These are phyloP conservation scores for Solanum stenotomum DNA, from an alignment of 257 asterid genomes.

Conservation along the genomic window DNA sequence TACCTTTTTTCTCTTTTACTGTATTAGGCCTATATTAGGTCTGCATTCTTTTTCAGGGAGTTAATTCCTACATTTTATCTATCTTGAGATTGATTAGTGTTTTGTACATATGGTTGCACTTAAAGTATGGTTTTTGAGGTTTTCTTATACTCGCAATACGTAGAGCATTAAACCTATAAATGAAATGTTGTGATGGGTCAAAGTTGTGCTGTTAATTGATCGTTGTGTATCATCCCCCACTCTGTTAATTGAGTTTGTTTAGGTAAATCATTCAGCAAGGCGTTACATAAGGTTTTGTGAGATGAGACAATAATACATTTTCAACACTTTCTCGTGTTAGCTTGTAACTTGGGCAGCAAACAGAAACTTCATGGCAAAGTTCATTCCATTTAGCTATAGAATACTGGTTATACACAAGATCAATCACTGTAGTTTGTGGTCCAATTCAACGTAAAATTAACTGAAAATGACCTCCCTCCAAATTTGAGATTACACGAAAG, in stretches of 20 bases:
- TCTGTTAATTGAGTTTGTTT: neutral
- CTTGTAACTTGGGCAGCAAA: neutral
- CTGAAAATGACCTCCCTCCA: neutral
- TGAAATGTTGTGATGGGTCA: neutral
- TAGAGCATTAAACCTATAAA: neutral
- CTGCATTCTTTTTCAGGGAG: neutral
- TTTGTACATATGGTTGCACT: neutral
- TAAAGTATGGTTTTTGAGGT: neutral
- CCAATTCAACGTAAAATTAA: neutral
- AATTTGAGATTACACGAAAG: neutral
- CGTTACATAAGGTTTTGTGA: neutral
- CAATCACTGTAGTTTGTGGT: neutral
- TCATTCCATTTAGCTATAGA: neutral
- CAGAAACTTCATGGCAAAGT: neutral
- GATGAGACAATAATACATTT: neutral
- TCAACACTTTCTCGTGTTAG: neutral
- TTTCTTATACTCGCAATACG: neutral
- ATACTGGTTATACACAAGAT: neutral
- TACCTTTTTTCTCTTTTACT: neutral
- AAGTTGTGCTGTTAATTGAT: neutral
- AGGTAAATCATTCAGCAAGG: neutral
- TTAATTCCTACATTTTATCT: neutral
- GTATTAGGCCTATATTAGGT: conserved; percentile 3
- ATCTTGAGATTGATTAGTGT: neutral
- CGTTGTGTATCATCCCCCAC: rapidly evolving